Percentiles rank a stretch among this genome's conserved stretches.
phyloP scores from a whole-genome alignment of 2,329 filamentous ascomycete genomes.

The Phyllosticta paracitricarpa region DNA sequence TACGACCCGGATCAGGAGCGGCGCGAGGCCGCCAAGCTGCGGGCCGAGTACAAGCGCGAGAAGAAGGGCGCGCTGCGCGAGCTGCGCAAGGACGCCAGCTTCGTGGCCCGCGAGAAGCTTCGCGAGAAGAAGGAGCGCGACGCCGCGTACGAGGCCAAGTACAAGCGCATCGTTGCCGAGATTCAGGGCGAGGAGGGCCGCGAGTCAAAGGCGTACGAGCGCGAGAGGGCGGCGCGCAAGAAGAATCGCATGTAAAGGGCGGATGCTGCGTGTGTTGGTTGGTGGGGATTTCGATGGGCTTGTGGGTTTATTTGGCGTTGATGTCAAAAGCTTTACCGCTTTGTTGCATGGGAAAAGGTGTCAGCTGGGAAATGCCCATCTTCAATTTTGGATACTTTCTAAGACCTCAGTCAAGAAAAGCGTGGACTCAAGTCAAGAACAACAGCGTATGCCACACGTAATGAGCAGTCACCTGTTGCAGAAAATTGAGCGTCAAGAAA shows the following conservation, averaged over 20 bases:
- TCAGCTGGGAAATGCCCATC: not conserved
- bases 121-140: slow-evolving; percentile 89
- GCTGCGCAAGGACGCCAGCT: slow-evolving; percentile 87
- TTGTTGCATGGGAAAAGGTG: not conserved
- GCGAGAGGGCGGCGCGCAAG: slow-evolving; percentile 69
- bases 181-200: slow-evolving; percentile 89
- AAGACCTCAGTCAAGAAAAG: no score
- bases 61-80: slow-evolving; percentile 90
- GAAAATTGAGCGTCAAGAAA: no score
- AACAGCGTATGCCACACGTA: no score
- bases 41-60: slow-evolving; percentile 88
- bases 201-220: slow-evolving; percentile 80
- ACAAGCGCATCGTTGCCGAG: slow-evolving; percentile 80
- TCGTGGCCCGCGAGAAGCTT: slow-evolving; percentile 83
- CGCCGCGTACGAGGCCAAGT: slow-evolving; percentile 92
- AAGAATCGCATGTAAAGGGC: slow-evolving; percentile 38
- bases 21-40: slow-evolving; percentile 72
- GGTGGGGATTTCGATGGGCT: not conserved
- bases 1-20: slow-evolving; percentile 94
- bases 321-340: not conserved
- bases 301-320: not conserved
- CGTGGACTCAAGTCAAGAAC: no score
- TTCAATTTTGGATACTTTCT: no score
- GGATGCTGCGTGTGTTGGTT: not conserved
- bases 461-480: no score